Conservation (phyloP, 1,284 basidiomycete genomes). For the Cutaneotrichosporon dermatis region DNA sequence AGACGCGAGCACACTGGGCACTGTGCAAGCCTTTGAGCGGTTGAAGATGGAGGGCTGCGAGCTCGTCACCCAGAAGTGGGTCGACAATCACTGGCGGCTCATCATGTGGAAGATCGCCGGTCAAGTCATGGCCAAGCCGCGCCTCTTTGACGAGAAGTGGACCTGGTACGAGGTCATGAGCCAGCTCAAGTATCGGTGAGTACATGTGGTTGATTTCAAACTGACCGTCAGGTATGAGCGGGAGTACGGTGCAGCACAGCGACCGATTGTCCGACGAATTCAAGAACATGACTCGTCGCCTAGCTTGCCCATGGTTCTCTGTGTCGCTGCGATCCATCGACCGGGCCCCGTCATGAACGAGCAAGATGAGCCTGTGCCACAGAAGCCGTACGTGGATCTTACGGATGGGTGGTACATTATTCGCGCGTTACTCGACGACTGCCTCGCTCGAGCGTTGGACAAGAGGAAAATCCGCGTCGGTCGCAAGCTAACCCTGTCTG, state of each 20-base stretch:
- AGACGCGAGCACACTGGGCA: conserved; percentile 21
- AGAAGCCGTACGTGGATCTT: conserved; percentile 60
- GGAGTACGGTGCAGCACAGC: conserved; percentile 71
- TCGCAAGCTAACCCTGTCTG: conserved; percentile 73
- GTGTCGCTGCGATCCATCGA: conserved; percentile 68
- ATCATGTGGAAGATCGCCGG: conserved; percentile 94
- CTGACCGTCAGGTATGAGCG: conserved; percentile 70
- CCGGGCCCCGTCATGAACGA: conserved; percentile 49
- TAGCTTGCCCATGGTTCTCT: conserved; percentile 68
- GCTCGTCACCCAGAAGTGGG: conserved; percentile 58
- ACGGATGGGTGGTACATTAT: conserved; percentile 96
- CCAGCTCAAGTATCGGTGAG: conserved; percentile 81
- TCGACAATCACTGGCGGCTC: conserved; percentile 83
- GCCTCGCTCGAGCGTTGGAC: conserved; percentile 65
- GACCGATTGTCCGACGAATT: conserved; percentile 67
- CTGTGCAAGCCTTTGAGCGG: conserved; percentile 23
- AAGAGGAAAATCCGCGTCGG: conserved; percentile 68
- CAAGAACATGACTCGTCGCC: conserved; percentile 61
- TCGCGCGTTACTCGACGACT: conserved; percentile 67
- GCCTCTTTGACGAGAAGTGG: conserved; percentile 62
- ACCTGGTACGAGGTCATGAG: conserved; percentile 70
- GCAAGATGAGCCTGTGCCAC: conserved; percentile 46
- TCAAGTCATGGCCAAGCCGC: conserved; percentile 67
- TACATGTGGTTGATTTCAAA: not conserved
- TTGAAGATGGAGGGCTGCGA: conserved; percentile 32